A percentile compares a stretch with the other conserved stretches of the same genome.
Evolutionary conservation across 495 filamentous ascomycete genomes (phyloP).

Genomic region (Cercophora newfieldiana): DNA sequence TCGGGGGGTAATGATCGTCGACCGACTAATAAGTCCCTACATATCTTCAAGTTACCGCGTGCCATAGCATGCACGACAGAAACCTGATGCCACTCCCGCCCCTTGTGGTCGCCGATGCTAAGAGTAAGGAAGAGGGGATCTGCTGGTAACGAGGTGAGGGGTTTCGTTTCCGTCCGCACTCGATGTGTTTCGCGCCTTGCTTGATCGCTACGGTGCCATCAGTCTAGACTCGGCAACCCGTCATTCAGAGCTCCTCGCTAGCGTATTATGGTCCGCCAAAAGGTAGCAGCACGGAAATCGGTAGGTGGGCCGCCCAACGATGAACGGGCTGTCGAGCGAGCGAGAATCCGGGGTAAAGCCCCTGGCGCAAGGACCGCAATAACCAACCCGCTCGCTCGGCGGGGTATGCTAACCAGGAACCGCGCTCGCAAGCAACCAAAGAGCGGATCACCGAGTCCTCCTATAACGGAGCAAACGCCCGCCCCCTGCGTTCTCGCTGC

Average conservation of each 20-base stretch:
- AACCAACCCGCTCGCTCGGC: slow-evolving; percentile 12
- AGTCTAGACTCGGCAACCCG: not conserved
- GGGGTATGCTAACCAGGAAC: slow-evolving; percentile 21
- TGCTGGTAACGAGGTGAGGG: not conserved
- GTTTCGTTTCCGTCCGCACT: slow-evolving; percentile 1
- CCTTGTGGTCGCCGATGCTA: not conserved
- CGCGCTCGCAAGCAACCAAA: not conserved
- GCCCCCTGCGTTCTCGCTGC: not conserved
- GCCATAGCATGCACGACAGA: slow-evolving; percentile 3
- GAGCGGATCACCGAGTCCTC: not conserved
- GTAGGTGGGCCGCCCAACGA: not conserved
- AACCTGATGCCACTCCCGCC: slow-evolving; percentile 1
- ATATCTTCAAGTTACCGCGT: too few species aligned
- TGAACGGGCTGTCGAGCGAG: slow-evolving; percentile 9
- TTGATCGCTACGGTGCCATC: not conserved
- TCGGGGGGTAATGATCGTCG: slow-evolving; percentile 16
- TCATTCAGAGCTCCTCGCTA: not conserved
- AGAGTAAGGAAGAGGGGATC: not conserved
- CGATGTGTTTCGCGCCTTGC: not conserved
- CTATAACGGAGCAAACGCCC: not conserved
- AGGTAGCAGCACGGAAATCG: not conserved
- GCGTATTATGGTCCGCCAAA: not conserved
- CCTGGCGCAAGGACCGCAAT: slow-evolving; percentile 16
- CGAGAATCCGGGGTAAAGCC: slow-evolving; percentile 34
- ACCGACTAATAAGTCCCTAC: slow-evolving; percentile 6